Percentiles rank a stretch among this genome's conserved stretches.
Evolutionary conservation across 129 eudicot genomes (phyloP).

Genomic region (Oenanthe sinensis): DNA sequence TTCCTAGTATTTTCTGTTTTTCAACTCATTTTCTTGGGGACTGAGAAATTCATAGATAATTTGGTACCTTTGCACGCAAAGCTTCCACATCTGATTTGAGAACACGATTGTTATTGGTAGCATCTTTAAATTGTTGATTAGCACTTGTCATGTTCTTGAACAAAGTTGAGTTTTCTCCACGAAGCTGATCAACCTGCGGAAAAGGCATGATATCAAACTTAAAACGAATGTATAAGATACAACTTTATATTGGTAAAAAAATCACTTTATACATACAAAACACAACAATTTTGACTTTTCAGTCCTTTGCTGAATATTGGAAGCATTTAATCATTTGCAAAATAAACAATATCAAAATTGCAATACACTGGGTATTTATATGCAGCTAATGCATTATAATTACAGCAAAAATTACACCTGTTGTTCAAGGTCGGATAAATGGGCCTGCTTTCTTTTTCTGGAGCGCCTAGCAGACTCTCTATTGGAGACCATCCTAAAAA

Average conservation of each 20-base stretch:
- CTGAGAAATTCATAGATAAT: neutral
- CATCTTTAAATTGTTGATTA: constrained; percentile 69
- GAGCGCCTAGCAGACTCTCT: constrained; percentile 94
- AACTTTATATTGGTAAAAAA: neutral
- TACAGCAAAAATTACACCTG: constrained; percentile 35
- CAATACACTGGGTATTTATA: neutral
- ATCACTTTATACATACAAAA: neutral
- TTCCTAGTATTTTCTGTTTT: neutral
- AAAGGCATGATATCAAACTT: neutral
- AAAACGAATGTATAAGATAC: neutral
- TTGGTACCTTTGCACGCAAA: constrained; percentile 82
- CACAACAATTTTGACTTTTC: neutral
- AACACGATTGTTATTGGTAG: constrained; percentile 74
- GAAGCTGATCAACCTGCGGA: constrained; percentile 58
- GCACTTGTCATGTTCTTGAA: constrained; percentile 74
- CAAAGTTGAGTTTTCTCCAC: constrained; percentile 58
- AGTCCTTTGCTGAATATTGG: neutral
- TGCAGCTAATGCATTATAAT: neutral
- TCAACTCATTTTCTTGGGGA: neutral
- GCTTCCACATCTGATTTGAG: constrained; percentile 95
- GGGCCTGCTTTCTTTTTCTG: constrained; percentile 75
- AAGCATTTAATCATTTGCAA: neutral
- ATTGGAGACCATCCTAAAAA: constrained; percentile 76
- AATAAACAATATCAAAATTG: neutral
- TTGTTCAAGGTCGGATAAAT: constrained; percentile 60